Evolutionary conservation across 2,329 filamentous ascomycete species (phyloP).

Genomic region (Fusarium sp.): DNA sequence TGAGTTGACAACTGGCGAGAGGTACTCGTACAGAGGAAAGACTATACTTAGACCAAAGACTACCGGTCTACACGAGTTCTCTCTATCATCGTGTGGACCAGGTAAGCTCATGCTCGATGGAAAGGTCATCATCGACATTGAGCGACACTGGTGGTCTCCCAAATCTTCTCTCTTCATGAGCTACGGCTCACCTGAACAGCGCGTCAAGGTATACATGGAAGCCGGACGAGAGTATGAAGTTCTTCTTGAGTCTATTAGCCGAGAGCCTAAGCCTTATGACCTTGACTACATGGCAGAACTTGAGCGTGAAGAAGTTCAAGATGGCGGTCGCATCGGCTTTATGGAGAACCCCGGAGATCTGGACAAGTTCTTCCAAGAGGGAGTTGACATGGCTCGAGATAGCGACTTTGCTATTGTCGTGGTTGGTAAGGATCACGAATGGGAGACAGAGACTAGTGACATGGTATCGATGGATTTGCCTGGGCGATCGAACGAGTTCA

Average conservation of each 20-base stretch:
- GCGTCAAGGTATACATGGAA: slow-evolving; percentile 22
- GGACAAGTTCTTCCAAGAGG: slow-evolving; percentile 12
- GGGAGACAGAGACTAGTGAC: background rate
- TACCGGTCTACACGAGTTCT: slow-evolving; percentile 18
- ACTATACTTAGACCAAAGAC: slow-evolving; percentile 19
- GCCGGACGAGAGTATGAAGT: slow-evolving; percentile 16
- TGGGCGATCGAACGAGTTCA: background rate
- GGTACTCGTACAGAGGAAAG: slow-evolving; percentile 25
- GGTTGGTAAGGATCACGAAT: background rate
- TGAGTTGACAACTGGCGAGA: slow-evolving; percentile 25
- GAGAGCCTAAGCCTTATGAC: slow-evolving; percentile 28
- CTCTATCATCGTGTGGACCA: slow-evolving; percentile 16
- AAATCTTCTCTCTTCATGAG: slow-evolving; percentile 33
- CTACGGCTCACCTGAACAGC: slow-evolving; percentile 24
- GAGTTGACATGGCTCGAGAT: background rate
- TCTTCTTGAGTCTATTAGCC: slow-evolving; percentile 17
- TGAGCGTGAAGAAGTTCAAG: slow-evolving; percentile 28
- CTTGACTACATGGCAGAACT: slow-evolving; percentile 19
- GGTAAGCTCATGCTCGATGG: slow-evolving; percentile 23
- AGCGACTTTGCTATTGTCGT: background rate
- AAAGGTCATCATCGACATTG: slow-evolving; percentile 21
- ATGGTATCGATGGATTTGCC: background rate
- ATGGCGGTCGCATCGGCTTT: slow-evolving; percentile 27
- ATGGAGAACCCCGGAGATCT: slow-evolving; percentile 28
- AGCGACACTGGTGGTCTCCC: slow-evolving; percentile 31